A percentile compares a stretch with the other conserved stretches of the same genome.
These are phyloP conservation scores for Baudoinia panamericana DNA, from an alignment of 495 filamentous ascomycete genomes.

Conservation along the genomic window DNA sequence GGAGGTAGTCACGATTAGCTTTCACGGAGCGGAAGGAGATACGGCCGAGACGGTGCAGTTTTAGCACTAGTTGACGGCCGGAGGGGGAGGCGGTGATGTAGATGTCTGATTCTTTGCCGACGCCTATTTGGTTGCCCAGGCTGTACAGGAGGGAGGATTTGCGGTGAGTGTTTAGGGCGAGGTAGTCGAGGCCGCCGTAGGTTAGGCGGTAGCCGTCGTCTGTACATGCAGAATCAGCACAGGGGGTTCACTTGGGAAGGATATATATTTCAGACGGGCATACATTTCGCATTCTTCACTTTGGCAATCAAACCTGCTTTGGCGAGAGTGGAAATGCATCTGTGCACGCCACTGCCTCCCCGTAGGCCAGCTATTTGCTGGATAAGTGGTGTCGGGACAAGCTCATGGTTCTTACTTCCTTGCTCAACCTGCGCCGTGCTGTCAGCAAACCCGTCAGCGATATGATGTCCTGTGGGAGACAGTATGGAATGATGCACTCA, in stretches of 20 bases:
- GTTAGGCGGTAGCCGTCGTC: conserved; percentile 95
- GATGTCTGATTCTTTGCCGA: conserved; percentile 96
- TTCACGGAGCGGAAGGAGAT: conserved; percentile 97
- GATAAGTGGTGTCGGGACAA: conserved; percentile 85
- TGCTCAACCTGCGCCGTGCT: conserved; percentile 57
- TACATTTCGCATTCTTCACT: conserved; percentile 86
- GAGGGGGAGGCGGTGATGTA: conserved; percentile 62
- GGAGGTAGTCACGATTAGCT: conserved; percentile 88
- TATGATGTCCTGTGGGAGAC: conserved; percentile 17
- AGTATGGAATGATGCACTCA: conserved; percentile 34
- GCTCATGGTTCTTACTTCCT: conserved; percentile 90
- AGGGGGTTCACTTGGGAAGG: neutral
- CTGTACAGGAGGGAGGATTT: conserved; percentile 68
- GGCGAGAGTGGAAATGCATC: conserved; percentile 74
- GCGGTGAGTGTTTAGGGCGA: conserved; percentile 79
- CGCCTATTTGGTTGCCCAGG: conserved; percentile 86
- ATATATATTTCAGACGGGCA: conserved; percentile 1
- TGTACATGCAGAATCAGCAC: conserved; percentile 20
- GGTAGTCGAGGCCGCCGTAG: conserved; percentile 93
- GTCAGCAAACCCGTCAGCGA: conserved; percentile 27
- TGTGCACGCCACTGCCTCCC: conserved; percentile 73
- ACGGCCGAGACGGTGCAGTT: conserved; percentile 87
- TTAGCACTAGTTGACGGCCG: conserved; percentile 57
- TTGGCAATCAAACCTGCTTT: conserved; percentile 86
- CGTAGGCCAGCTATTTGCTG: conserved; percentile 67